A percentile compares a stretch with the other conserved stretches of the same genome.
These are phyloP conservation scores for Musa beccarii DNA, from an alignment of 176 grass and related monocot genomes.

Conservation along the genomic window DNA sequence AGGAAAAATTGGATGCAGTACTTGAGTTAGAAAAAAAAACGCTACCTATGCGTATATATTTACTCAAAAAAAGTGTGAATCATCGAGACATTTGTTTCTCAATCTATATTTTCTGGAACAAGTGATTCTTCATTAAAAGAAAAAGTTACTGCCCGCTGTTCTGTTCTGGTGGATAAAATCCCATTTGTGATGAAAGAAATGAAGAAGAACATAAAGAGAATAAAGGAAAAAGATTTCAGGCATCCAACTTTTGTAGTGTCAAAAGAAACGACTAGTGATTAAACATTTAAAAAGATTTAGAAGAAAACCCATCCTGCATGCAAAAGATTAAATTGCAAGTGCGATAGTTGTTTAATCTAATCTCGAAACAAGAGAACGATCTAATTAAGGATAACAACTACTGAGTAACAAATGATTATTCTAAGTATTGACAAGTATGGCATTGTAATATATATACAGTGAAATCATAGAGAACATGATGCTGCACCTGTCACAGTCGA, in stretches of 20 bases:
- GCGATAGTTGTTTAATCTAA: neutral
- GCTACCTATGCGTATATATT: neutral
- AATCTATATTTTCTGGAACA: too few relatives aligned
- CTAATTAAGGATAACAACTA: too few relatives aligned
- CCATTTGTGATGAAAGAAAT: neutral
- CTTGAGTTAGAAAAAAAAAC: neutral
- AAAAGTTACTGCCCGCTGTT: neutral
- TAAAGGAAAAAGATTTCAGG: neutral
- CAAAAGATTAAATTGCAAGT: constrained; percentile 28
- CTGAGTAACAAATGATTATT: too few relatives aligned
- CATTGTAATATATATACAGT: too few relatives aligned
- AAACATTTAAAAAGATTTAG: neutral
- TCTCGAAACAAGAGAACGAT: too few relatives aligned
- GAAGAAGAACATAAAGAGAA: neutral
- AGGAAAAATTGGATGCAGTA: neutral
- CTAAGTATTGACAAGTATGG: too few relatives aligned
- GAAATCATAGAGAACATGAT: too few relatives aligned
- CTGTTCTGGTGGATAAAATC: neutral
- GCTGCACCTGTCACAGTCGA: constrained; percentile 37
- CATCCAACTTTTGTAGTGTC: neutral
- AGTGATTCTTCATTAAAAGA: neutral
- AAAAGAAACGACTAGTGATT: neutral
- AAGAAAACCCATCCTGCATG: neutral
- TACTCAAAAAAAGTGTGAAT: neutral
- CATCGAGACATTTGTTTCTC: too few relatives aligned